phyloP scores from a whole-genome alignment of 352 stramenopile species.

The Globisporangium solare region DNA sequence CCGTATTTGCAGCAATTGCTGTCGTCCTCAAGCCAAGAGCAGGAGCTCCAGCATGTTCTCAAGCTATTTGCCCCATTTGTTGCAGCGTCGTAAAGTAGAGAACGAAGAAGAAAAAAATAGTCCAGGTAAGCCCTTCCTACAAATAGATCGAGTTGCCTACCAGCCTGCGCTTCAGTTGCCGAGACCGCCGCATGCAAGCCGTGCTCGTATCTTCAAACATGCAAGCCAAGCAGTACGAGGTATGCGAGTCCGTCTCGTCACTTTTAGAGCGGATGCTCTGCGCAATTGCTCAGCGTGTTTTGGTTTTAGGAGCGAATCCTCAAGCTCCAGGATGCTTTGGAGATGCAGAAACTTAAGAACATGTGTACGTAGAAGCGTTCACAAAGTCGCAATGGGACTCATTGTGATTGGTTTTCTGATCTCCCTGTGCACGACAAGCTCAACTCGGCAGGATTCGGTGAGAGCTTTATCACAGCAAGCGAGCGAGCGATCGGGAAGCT shows the following conservation, averaged over 20 bases:
- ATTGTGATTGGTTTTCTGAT: neutral
- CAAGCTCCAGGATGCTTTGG: conserved; percentile 73
- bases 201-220: conserved; percentile 15
- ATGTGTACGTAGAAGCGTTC: conserved; percentile 34
- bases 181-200: too few species aligned
- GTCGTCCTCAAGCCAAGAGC: conserved; percentile 36
- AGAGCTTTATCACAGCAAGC: neutral
- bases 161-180: too few species aligned
- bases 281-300: neutral
- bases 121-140: too few species aligned
- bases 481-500: neutral
- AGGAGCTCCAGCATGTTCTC: conserved; percentile 42
- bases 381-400: neutral
- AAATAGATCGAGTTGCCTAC: too few species aligned
- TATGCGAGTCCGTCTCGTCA: neutral
- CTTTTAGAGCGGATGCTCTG: neutral
- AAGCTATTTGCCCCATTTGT: conserved; percentile 33
- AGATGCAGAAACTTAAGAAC: conserved; percentile 81
- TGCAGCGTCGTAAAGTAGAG: conserved; percentile 4
- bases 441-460: conserved; percentile 63
- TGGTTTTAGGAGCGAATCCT: conserved; percentile 55
- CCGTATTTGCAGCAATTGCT: conserved; percentile 62
- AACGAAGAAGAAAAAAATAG: neutral
- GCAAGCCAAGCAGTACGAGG: conserved; percentile 70
- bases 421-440: conserved; percentile 20